A percentile compares a stretch with the other conserved stretches of the same genome.
Conservation (phyloP, 176 grass and related monocot species). For the Aegilops sharonensis region DNA sequence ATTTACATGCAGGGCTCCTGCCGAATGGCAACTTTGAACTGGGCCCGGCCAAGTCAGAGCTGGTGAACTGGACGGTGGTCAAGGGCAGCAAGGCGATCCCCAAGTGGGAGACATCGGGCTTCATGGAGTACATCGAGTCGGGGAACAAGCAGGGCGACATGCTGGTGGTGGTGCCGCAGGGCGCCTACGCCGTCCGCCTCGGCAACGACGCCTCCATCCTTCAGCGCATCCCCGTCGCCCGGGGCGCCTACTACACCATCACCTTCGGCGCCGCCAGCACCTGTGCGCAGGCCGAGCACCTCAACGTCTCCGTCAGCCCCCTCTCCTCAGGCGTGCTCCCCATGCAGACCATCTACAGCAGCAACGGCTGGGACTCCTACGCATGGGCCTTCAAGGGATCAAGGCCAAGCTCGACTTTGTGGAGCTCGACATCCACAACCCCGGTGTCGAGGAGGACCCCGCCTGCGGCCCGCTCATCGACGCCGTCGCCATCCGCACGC, state of each 20-base stretch:
- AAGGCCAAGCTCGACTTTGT: slow-evolving; percentile 51
- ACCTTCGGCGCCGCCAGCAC: slow-evolving; percentile 90
- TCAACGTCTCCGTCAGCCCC: slow-evolving; percentile 86
- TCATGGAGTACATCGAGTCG: slow-evolving; percentile 92
- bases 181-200: slow-evolving; percentile 74
- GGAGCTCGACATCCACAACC: slow-evolving; percentile 73
- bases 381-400: slow-evolving; percentile 61
- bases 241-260: slow-evolving; percentile 73
- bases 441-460: slow-evolving; percentile 82
- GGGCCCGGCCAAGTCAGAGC: slow-evolving; percentile 45
- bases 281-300: slow-evolving; percentile 75
- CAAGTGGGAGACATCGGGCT: slow-evolving; percentile 62
- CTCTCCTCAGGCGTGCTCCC: slow-evolving; percentile 68
- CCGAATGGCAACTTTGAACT: slow-evolving; percentile 89
- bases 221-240: slow-evolving; percentile 50
- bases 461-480: slow-evolving; percentile 91
- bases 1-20: slow-evolving; percentile 51
- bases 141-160: slow-evolving; percentile 95
- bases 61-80: slow-evolving; percentile 76
- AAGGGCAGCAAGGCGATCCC: slow-evolving; percentile 49
- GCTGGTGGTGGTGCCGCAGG: slow-evolving; percentile 88
- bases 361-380: slow-evolving; percentile 93
- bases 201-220: slow-evolving; percentile 87
- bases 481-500: slow-evolving; percentile 57
- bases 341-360: slow-evolving; percentile 90